Conservation (phyloP, 2,329 filamentous ascomycete species). For the Paracorniculantispora psalliotae region DNA sequence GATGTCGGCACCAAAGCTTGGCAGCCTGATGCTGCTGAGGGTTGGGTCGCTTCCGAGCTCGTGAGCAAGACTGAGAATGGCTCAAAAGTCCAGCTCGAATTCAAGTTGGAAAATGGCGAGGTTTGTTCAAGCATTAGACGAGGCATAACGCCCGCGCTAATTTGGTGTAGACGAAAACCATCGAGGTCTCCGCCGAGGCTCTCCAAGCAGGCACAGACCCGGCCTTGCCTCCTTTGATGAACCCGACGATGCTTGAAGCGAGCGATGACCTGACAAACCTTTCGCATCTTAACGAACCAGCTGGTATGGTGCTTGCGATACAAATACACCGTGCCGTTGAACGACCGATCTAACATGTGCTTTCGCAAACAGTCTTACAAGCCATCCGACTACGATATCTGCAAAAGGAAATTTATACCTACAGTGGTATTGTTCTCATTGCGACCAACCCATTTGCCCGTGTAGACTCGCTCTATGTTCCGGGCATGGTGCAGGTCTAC, state of each 20-base stretch:
- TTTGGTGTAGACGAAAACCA: constrained; percentile 62
- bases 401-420: constrained; percentile 99
- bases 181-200: constrained; percentile 72
- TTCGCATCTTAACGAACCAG: constrained; percentile 96
- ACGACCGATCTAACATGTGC: constrained; percentile 20
- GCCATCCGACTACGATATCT: constrained; percentile 95
- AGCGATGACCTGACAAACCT: constrained; percentile 97
- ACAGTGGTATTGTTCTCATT: constrained; percentile 97
- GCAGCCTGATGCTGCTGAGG: constrained; percentile 94
- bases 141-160: constrained; percentile 13
- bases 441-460: constrained; percentile 97
- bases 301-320: constrained; percentile 55
- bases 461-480: constrained; percentile 96
- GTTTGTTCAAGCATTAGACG: constrained; percentile 40
- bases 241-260: constrained; percentile 95
- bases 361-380: constrained; percentile 67
- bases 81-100: constrained; percentile 80
- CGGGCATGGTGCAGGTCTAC: constrained; percentile 99
- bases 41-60: constrained; percentile 96
- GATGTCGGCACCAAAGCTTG: constrained; percentile 96
- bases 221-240: constrained; percentile 89
- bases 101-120: constrained; percentile 89
- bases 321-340: neutral
- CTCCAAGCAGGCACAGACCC: constrained; percentile 73
- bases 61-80: constrained; percentile 78